Evolutionary conservation across 345 rosid genomes (phyloP), one percentile per base, ranked within the genome.

Genomic region (Eucalyptus sideroxylon): DNA sequence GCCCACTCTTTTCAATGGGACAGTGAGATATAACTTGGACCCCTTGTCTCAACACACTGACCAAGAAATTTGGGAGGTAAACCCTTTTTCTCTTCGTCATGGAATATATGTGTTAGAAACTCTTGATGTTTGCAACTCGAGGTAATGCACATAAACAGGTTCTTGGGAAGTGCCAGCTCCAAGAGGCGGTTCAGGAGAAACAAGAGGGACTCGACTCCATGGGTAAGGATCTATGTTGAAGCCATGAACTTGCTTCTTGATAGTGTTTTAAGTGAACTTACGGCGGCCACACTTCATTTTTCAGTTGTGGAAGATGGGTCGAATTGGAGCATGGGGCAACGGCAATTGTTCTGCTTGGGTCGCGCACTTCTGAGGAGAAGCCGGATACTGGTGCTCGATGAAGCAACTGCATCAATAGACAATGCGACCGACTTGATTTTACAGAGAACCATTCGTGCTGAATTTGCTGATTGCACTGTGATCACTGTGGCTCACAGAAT

Each of bases 271-370:
- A 6, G 47, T 11, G 24, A 24, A 77, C 47, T 77, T 21, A 77
- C 9, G 83, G 13, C 47, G 0, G 47, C 85, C 30, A 42, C 27
- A 86, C 60, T 51, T 49, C 16, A 53, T 86, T 31, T 27, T 77
- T 26, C 92, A 98, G 99, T 98, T 86, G 95, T 92, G 91, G 98
- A 97, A 53, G 98, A 98, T 60, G 99, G 99, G 90, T 95, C 97
- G 16, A 98, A 98, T 55, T 97, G 99, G 99, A 98, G 99, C 93
- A 96, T 96, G 97, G 99, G 99, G 87, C 99, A 98, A 89, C 92
- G 99, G 87, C 99, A 98, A 44, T 50, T 96, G 89, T 97, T 97
- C 91, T 96, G 99, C 91, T 89, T 97, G 90, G 99, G 99, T 5
- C 97, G 99, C 40, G 98, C 98, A 4, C 98, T 98, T 87, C 87